Percentiles rank a stretch among this genome's conserved stretches.
phyloP scores from a whole-genome alignment of 164 flowering plant genomes.

The Brasenia schreberi region DNA sequence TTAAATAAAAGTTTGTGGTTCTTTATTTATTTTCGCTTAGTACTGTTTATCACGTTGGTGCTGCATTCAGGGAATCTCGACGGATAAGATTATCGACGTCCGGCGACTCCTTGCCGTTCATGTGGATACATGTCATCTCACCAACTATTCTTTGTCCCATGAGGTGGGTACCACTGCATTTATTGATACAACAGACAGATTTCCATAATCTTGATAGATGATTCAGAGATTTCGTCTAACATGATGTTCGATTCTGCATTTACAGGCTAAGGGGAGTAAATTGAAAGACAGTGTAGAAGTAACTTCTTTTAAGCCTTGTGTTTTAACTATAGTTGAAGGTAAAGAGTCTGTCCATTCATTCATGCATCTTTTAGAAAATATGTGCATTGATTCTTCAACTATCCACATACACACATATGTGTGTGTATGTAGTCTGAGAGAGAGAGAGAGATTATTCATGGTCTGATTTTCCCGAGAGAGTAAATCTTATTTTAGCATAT shows the following conservation, averaged over 20 bases:
- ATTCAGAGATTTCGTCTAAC: neutral
- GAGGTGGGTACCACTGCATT: slow-evolving; percentile 30
- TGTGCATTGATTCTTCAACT: too few species aligned
- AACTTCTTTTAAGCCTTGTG: slow-evolving; percentile 57
- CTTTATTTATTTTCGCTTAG: neutral
- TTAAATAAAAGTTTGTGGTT: neutral
- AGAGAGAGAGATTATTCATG: too few species aligned
- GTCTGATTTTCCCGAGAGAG: too few species aligned
- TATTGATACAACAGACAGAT: neutral
- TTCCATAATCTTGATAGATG: neutral
- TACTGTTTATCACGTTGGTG: neutral
- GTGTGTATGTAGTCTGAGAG: too few species aligned
- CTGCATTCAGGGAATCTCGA: slow-evolving; percentile 69
- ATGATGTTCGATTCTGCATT: neutral
- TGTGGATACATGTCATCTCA: slow-evolving; percentile 82
- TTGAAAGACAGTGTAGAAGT: slow-evolving; percentile 63
- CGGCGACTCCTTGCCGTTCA: slow-evolving; percentile 53
- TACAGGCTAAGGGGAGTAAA: slow-evolving; percentile 60
- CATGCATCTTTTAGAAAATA: neutral
- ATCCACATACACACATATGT: too few species aligned
- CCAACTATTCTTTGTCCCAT: slow-evolving; percentile 74
- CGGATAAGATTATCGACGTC: slow-evolving; percentile 86
- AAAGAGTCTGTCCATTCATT: neutral
- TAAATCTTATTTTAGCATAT: too few species aligned
- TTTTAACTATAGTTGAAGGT: slow-evolving; percentile 85